phyloP scores from a whole-genome alignment of 352 stramenopile genomes.

The Phytophthora pistaciae region DNA sequence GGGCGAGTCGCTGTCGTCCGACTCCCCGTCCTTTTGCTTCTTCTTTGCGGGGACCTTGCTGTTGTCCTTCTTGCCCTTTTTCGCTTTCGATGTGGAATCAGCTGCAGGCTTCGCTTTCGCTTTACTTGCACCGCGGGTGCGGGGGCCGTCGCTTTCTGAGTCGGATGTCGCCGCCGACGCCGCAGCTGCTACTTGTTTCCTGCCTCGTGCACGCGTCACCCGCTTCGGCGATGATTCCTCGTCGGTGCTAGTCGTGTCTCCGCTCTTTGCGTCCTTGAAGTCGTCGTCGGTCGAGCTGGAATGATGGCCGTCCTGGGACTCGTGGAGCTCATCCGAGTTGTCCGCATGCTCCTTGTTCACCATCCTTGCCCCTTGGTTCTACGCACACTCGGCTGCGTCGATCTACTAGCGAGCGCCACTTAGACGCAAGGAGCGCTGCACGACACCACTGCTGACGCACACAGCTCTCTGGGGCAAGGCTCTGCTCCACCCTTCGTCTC shows the following conservation, averaged over 20 bases:
- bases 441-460: background rate
- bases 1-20: constrained; percentile 55
- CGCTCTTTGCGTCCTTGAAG: constrained; percentile 26
- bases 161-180: constrained; percentile 15
- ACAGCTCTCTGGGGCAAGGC: background rate
- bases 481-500: constrained; percentile 13
- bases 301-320: constrained; percentile 1
- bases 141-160: constrained; percentile 31
- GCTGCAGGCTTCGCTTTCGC: constrained; percentile 11
- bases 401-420: background rate
- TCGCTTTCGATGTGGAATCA: constrained; percentile 12
- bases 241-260: constrained; percentile 36
- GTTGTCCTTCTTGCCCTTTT: constrained; percentile 16
- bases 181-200: background rate
- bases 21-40: constrained; percentile 37
- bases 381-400: background rate
- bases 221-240: constrained; percentile 28
- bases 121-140: constrained; percentile 33
- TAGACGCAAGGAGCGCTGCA: background rate
- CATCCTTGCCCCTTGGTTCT: constrained; percentile 20
- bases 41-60: constrained; percentile 13
- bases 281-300: constrained; percentile 16
- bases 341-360: constrained; percentile 11
- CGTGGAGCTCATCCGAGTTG: constrained; percentile 18
- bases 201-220: constrained; percentile 29